A percentile compares a stretch with the other conserved stretches of the same genome.
These are phyloP conservation scores for Xylariaceae sp. DNA, from an alignment of 2,329 filamentous ascomycete genomes.

Conservation along the genomic window DNA sequence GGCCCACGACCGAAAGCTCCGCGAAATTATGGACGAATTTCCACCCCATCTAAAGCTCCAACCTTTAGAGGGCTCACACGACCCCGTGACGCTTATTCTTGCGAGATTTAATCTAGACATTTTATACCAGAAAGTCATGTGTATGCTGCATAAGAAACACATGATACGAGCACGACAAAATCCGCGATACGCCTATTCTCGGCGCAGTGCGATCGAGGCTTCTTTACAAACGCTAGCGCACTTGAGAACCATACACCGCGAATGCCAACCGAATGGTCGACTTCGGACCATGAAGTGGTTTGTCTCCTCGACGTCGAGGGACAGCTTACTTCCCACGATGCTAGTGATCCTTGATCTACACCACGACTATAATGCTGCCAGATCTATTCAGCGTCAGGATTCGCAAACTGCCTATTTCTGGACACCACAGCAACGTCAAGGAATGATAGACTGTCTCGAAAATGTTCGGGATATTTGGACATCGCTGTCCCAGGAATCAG, in stretches of 20 bases:
- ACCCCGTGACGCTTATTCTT: slow-evolving; percentile 83
- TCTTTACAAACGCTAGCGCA: slow-evolving; percentile 80
- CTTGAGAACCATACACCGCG: slow-evolving; percentile 73
- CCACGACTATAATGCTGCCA: slow-evolving; percentile 59
- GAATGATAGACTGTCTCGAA: slow-evolving; percentile 78
- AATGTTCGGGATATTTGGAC: slow-evolving; percentile 79
- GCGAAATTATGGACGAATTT: slow-evolving; percentile 66
- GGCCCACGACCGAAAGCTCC: slow-evolving; percentile 62
- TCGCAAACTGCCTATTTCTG: slow-evolving; percentile 56
- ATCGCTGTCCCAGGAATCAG: slow-evolving; percentile 72
- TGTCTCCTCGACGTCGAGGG: slow-evolving; percentile 76
- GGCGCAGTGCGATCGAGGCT: slow-evolving; percentile 82
- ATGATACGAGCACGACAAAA: slow-evolving; percentile 77
- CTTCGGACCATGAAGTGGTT: slow-evolving; percentile 77
- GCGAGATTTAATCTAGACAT: slow-evolving; percentile 83
- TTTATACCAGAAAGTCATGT: slow-evolving; percentile 85
- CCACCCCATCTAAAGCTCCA: slow-evolving; percentile 80
- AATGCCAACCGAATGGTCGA: slow-evolving; percentile 72
- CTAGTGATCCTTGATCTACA: slow-evolving; percentile 82
- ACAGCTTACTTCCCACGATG: slow-evolving; percentile 86
- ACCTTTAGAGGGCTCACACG: slow-evolving; percentile 72
- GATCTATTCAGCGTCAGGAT: slow-evolving; percentile 43
- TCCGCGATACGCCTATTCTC: slow-evolving; percentile 79
- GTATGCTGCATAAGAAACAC: slow-evolving; percentile 86
- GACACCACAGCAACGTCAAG: slow-evolving; percentile 63